Conservation (phyloP, 2,329 filamentous ascomycete genomes). For the Trichoderma brevicompactum region DNA sequence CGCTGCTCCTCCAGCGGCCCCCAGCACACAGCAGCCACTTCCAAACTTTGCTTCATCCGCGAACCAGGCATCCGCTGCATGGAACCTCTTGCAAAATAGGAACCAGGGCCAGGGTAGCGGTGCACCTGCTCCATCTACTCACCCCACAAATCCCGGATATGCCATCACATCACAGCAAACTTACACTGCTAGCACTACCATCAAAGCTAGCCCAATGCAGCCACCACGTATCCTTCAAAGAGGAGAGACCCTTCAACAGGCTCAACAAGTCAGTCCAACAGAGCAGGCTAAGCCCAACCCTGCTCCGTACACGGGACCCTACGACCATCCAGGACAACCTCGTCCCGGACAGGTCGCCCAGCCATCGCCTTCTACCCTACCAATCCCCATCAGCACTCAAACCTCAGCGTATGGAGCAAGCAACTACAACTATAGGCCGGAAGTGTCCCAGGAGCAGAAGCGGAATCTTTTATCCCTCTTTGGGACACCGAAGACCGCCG, state of each 20-base stretch:
- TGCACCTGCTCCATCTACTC: conserved; percentile 23
- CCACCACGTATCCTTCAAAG: conserved; percentile 45
- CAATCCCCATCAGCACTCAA: conserved; percentile 16
- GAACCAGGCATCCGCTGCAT: conserved; percentile 30
- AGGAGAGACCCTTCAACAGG: conserved; percentile 36
- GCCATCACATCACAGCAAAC: conserved; percentile 34
- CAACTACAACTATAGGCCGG: conserved; percentile 32
- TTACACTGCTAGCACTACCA: conserved; percentile 33
- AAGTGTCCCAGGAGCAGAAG: conserved; percentile 42
- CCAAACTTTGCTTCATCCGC: conserved; percentile 39
- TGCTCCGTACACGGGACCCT: conserved; percentile 35
- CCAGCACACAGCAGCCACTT: conserved; percentile 39
- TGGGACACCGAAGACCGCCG: conserved; percentile 48
- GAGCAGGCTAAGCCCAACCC: conserved; percentile 19
- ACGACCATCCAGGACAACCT: conserved; percentile 32
- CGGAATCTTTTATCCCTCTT: conserved; percentile 64
- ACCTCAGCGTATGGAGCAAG: not conserved
- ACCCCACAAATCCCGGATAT: conserved; percentile 18
- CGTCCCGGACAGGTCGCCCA: conserved; percentile 32
- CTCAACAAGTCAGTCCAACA: not conserved
- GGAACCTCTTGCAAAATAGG: conserved; percentile 22
- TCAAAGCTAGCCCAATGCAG: conserved; percentile 30
- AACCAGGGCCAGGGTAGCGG: conserved; percentile 29
- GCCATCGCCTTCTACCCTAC: conserved; percentile 30
- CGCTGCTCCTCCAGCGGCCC: conserved; percentile 49